Evolutionary conservation across 805 yeast species (phyloP).

Genomic region (Metahyphopichia silvanorum): DNA sequence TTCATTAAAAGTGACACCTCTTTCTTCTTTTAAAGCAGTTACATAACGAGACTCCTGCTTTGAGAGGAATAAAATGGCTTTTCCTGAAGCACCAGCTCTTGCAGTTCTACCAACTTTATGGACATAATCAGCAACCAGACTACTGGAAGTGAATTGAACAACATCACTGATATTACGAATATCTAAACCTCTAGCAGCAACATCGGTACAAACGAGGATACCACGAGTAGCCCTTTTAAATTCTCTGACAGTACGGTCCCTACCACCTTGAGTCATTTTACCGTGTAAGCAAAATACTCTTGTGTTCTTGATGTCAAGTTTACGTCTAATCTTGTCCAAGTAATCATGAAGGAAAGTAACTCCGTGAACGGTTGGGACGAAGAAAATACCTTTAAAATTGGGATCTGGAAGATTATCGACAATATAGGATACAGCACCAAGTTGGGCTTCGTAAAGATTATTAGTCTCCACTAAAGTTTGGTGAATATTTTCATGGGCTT

Average conservation of each 20-base stretch:
- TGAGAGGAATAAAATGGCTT: slow-evolving; percentile 59
- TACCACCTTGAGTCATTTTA: slow-evolving; percentile 61
- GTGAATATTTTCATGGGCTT: slow-evolving; percentile 68
- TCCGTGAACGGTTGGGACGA: slow-evolving; percentile 72
- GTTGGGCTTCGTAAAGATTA: slow-evolving; percentile 54
- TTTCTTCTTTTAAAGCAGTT: slow-evolving; percentile 41
- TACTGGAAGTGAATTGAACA: slow-evolving; percentile 76
- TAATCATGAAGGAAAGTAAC: slow-evolving; percentile 49
- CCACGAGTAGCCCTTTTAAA: slow-evolving; percentile 51
- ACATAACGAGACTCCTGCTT: slow-evolving; percentile 57
- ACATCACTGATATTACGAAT: slow-evolving; percentile 86
- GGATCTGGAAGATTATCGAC: slow-evolving; percentile 32
- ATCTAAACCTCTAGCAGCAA: slow-evolving; percentile 96
- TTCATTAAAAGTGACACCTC: slow-evolving; percentile 53
- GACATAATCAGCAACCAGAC: slow-evolving; percentile 72
- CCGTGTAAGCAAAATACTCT: slow-evolving; percentile 56
- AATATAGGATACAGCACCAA: slow-evolving; percentile 54
- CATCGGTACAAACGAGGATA: slow-evolving; percentile 81
- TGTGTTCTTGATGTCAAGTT: no score
- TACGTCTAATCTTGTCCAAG: slow-evolving; percentile 17
- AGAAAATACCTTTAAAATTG: slow-evolving; percentile 74
- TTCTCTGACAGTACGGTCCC: slow-evolving; percentile 56
- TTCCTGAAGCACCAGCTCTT: slow-evolving; percentile 81
- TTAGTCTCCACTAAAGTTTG: slow-evolving; percentile 61
- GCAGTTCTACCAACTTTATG: slow-evolving; percentile 97